These are phyloP conservation scores for Polygonum maritimum DNA, from an alignment of 148 eudicot species.

Conservation along the genomic window DNA sequence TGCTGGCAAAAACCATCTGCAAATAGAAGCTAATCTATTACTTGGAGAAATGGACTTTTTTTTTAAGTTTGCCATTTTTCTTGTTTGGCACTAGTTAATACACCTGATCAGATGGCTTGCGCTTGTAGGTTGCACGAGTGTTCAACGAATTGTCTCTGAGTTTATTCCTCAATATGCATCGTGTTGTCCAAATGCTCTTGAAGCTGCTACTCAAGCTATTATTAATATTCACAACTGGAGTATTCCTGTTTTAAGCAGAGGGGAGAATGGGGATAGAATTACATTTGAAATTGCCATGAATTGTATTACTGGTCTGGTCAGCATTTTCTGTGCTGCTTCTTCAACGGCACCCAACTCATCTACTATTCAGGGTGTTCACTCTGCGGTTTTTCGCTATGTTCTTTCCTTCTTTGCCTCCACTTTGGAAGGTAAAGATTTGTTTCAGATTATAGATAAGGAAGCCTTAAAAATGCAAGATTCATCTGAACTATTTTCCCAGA, in stretches of 20 bases:
- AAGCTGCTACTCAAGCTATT: conserved; percentile 79
- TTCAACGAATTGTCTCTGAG: conserved; percentile 68
- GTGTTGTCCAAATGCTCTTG: conserved; percentile 89
- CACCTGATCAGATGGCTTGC: neutral
- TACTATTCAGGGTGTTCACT: conserved; percentile 63
- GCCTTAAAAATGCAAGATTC: conserved; percentile 45
- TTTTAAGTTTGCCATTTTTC: neutral
- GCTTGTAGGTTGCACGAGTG: conserved; percentile 68
- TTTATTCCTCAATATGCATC: conserved; percentile 72
- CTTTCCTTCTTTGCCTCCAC: conserved; percentile 59
- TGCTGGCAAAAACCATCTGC: neutral
- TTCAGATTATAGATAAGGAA: conserved; percentile 57
- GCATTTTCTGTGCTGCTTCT: conserved; percentile 66
- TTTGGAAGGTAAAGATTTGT: conserved; percentile 62
- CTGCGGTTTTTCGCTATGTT: conserved; percentile 69
- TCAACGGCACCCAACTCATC: conserved; percentile 60
- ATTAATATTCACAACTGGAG: conserved; percentile 81
- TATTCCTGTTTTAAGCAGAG: conserved; percentile 46
- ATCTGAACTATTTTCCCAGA: conserved; percentile 31
- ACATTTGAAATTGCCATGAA: conserved; percentile 69
- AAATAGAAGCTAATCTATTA: neutral
- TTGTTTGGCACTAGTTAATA: neutral
- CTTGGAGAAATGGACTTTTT: neutral
- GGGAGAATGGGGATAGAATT: conserved; percentile 67
- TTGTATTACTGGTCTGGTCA: conserved; percentile 76